Percentiles rank a stretch among this genome's conserved stretches.
These are phyloP conservation scores for Betula pendula DNA, from an alignment of 306 rosid species.

Conservation along the genomic window DNA sequence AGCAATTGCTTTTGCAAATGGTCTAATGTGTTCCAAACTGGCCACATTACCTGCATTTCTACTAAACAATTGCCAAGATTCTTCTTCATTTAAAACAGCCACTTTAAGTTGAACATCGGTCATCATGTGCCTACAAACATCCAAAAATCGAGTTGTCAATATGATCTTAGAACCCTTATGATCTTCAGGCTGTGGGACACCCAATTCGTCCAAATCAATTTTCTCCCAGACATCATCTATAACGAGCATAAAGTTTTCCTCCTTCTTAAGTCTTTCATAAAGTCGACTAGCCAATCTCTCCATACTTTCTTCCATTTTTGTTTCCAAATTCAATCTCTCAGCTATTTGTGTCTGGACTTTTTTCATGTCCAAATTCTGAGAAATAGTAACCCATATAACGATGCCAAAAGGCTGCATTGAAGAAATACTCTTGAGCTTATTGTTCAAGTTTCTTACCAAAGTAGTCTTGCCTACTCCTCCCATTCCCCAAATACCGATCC, in stretches of 20 bases:
- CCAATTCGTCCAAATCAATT: slow-evolving; percentile 20
- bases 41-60: slow-evolving; percentile 17
- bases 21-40: background rate
- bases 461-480: slow-evolving; percentile 14
- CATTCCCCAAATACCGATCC: slow-evolving; percentile 19
- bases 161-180: slow-evolving; percentile 25
- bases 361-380: slow-evolving; percentile 6
- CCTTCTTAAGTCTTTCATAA: background rate
- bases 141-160: slow-evolving; percentile 16
- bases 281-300: slow-evolving; percentile 6
- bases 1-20: slow-evolving; percentile 22
- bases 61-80: slow-evolving; percentile 25
- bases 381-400: too few species aligned
- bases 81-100: slow-evolving; percentile 16
- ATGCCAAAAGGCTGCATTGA: too few species aligned
- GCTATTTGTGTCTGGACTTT: slow-evolving; percentile 4
- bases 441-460: too few species aligned
- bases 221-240: slow-evolving; percentile 21
- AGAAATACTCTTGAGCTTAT: too few species aligned
- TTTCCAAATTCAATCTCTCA: too few species aligned
- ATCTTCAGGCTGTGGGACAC: slow-evolving; percentile 19
- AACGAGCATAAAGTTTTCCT: slow-evolving; percentile 12
- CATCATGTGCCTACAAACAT: slow-evolving; percentile 23
- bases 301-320: background rate
- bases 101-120: background rate